These are phyloP conservation scores for Skeletonema marinoi DNA, from an alignment of 108 stramenopile species.

Conservation along the genomic window DNA sequence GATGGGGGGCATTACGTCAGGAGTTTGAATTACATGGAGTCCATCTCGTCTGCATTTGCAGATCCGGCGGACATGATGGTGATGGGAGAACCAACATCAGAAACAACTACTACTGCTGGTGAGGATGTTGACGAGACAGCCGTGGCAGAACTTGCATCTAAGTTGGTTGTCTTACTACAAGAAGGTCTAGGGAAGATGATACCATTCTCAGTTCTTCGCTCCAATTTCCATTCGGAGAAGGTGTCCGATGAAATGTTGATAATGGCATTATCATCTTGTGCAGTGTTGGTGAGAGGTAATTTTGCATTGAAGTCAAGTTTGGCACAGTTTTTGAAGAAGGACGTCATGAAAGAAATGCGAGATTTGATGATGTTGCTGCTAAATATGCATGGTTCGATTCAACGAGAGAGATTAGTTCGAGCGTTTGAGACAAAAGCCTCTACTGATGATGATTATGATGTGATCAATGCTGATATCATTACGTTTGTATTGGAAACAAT, in stretches of 20 bases:
- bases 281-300: slow-evolving; percentile 82
- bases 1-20: slow-evolving; percentile 40
- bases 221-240: slow-evolving; percentile 42
- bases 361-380: slow-evolving; percentile 77
- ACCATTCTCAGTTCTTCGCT: slow-evolving; percentile 69
- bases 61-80: neutral
- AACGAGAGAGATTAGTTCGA: slow-evolving; percentile 58
- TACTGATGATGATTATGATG: slow-evolving; percentile 3
- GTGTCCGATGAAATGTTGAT: slow-evolving; percentile 59
- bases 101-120: slow-evolving; percentile 9
- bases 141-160: slow-evolving; percentile 52
- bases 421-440: slow-evolving; percentile 29
- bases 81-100: slow-evolving; percentile 7
- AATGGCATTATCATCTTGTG: slow-evolving; percentile 66
- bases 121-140: slow-evolving; percentile 14
- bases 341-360: slow-evolving; percentile 55
- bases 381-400: slow-evolving; percentile 68
- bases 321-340: slow-evolving; percentile 31
- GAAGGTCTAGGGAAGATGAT: slow-evolving; percentile 63
- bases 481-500: slow-evolving; percentile 66
- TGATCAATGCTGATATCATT: slow-evolving; percentile 52
- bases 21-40: slow-evolving; percentile 70
- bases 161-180: slow-evolving; percentile 64
- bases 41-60: slow-evolving; percentile 12
- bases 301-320: slow-evolving; percentile 72